Base-by-base conservation (phyloP, 2,329 filamentous ascomycete genomes). In the Atkinsonella hypoxylon region DNA sequence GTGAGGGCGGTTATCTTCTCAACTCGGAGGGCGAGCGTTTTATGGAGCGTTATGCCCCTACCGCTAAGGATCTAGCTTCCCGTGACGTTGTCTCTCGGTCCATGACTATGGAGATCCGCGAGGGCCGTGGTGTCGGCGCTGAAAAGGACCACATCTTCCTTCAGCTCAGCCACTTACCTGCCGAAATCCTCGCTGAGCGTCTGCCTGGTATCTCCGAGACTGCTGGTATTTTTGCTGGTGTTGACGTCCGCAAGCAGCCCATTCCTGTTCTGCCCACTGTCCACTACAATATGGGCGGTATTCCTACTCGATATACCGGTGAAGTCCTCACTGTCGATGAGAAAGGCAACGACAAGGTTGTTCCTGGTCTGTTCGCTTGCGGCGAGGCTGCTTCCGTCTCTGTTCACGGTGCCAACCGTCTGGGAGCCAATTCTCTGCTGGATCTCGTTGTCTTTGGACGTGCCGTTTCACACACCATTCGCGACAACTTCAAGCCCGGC, bases 251-350 rank as follows among this genome's bases (percentile, higher is more conserved):
- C 65, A 96, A 95, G 77, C 87, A 96, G 73, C 91, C 91, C 58
- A 97, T 97, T 61, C 91, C 91, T 55, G 91, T 97, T 58, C 78
- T 97, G 56, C 91, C 91, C 52, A 97, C 91, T 43, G 91, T 96
- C 59, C 90, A 98, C 78, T 98, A 98, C 81, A 96, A 96, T 80
- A 98, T 97, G 93, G 91, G 91, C 71, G 91, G 93, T 79, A 96
- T 98, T 61, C 91, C 91, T 48, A 97, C 93, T 59, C 89, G 88
- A 65, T 97, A 95, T 79, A 96, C 89, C 55, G 91, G 93, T 70
- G 89, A 98, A 74, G 93, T 97, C 54, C 72, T 98, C 59, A 94
- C 89, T 17, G 76, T 95, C 48, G 89, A 96, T 61, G 84, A 87
- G 65, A 69, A 81, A 55, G 93, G 93, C 59, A 82, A 95, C 52